Conservation (phyloP, 768 basidiomycete genomes). For the Kwoniella sp. region DNA sequence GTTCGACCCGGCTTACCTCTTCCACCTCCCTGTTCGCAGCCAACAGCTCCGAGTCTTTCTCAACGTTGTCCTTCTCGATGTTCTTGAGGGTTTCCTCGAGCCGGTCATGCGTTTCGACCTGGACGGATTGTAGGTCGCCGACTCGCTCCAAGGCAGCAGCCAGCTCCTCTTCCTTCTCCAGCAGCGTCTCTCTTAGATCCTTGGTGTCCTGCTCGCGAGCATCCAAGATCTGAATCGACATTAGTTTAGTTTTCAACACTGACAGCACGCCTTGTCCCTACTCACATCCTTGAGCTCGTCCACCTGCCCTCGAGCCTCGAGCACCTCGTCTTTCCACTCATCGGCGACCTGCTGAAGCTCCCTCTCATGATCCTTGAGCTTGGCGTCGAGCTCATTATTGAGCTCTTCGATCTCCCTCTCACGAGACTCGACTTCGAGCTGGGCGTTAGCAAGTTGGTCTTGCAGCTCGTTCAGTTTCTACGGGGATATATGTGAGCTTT, state of each 20-base stretch:
- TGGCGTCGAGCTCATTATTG: slow-evolving; percentile 69
- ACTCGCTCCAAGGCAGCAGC: slow-evolving; percentile 69
- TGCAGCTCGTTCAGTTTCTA: slow-evolving; percentile 44
- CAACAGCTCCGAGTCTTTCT: slow-evolving; percentile 74
- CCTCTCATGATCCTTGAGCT: slow-evolving; percentile 41
- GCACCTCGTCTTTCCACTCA: slow-evolving; percentile 83
- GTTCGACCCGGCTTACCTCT: slow-evolving; percentile 59
- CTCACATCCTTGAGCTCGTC: slow-evolving; percentile 59
- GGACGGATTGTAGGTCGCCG: slow-evolving; percentile 63
- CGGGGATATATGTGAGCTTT: slow-evolving; percentile 3
- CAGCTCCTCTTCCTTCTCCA: slow-evolving; percentile 73
- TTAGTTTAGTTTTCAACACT: neutral
- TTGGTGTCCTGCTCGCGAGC: slow-evolving; percentile 32
- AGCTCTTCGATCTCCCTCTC: slow-evolving; percentile 72
- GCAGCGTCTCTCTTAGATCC: slow-evolving; percentile 34
- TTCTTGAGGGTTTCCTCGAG: slow-evolving; percentile 52
- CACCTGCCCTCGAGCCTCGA: slow-evolving; percentile 70
- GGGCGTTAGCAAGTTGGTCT: slow-evolving; percentile 43
- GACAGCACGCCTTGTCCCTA: no score
- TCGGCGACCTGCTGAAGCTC: slow-evolving; percentile 59
- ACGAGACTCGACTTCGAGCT: slow-evolving; percentile 79
- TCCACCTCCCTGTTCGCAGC: slow-evolving; percentile 72
- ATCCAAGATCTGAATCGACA: slow-evolving; percentile 22
- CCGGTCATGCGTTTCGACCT: slow-evolving; percentile 37
- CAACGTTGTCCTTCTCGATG: slow-evolving; percentile 70